Base-by-base conservation (phyloP, 768 basidiomycete genomes). In the Mycena floridula region DNA sequence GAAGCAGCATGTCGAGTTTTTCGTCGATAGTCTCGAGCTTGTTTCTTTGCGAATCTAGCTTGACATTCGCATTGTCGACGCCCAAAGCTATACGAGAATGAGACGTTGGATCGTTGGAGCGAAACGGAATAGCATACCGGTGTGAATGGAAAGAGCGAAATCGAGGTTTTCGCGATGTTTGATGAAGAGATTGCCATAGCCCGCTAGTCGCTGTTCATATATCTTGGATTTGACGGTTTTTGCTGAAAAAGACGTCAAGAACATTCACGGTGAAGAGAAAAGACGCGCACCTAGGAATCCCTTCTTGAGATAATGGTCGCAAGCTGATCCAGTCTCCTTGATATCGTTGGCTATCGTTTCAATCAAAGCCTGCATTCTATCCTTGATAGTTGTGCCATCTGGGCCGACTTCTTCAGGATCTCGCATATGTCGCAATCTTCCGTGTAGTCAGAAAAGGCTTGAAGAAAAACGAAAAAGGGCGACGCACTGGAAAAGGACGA, bases 301-400 rank as follows among this genome's bases (percentile, higher is more conserved):
- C 41, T 72, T 70, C 49, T 73, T 73, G 25, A 67, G 44, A 45
- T 76, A 77, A 2, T 59, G 59, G 44, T 78, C 74, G 48, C 72
- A 73, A 12, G 59, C 63, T 25, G 69, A 69, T 2, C 67, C 70
- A 46, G 70, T 72, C 7, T 59, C 54, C 46, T 64, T 67, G 36
- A 76, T 69, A 43, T 74, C 68, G 7, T 60, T 43, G 3, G 64
- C 71, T 4, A 72, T 66, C 0, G 42, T 37, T 24, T 58, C 44
- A 43, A 58, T 51, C 8, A 64, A 48, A 0, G 48, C 58, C 50
- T 51, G 54, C 22, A 71, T 56, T 6, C 72, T 50, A 32, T 53
- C 51, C 41, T 63, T 50, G 21, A 67, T 37, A 3, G 60, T 50
- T 0, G 52, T 32, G 1, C 69, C 69, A 43, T 73, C 64, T 1